Conservation (phyloP, 441 rosid species). For the Corymbia citriodora region DNA sequence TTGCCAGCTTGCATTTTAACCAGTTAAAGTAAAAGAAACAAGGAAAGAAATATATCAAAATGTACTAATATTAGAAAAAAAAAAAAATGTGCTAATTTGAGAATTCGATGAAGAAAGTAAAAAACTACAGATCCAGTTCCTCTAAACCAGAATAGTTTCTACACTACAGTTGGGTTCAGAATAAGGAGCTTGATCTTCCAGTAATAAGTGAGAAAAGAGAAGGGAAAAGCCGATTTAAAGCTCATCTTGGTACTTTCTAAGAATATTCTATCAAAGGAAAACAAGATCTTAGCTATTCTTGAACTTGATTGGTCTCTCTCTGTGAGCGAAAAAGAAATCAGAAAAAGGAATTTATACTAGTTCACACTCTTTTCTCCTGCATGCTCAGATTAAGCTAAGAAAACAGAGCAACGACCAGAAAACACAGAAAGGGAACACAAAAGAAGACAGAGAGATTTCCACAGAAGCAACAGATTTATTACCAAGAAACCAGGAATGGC, state of each 20-base stretch:
- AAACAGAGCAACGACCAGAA: neutral
- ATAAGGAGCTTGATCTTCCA: neutral
- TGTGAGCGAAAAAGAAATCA: neutral
- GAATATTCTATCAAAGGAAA: neutral
- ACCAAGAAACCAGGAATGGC: slow-evolving; percentile 51
- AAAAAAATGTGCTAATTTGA: neutral
- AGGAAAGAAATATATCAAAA: neutral
- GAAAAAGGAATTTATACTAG: neutral
- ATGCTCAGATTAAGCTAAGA: neutral
- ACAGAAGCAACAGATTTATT: slow-evolving; percentile 9
- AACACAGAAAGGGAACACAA: neutral
- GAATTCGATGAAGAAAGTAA: neutral
- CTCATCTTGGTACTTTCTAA: neutral
- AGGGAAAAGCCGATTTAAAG: neutral
- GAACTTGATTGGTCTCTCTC: neutral
- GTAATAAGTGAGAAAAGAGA: neutral
- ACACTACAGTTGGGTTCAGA: neutral
- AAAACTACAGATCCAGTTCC: neutral
- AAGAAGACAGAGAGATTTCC: neutral
- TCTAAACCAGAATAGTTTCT: neutral
- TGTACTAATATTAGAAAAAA: neutral
- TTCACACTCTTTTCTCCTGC: neutral
- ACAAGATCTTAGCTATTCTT: neutral
- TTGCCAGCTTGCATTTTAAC: neutral
- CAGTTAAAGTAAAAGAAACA: neutral